A percentile compares a stretch with the other conserved stretches of the same genome.
Evolutionary conservation across 1,284 basidiomycete genomes (phyloP).

Genomic region (Chiua sp.): DNA sequence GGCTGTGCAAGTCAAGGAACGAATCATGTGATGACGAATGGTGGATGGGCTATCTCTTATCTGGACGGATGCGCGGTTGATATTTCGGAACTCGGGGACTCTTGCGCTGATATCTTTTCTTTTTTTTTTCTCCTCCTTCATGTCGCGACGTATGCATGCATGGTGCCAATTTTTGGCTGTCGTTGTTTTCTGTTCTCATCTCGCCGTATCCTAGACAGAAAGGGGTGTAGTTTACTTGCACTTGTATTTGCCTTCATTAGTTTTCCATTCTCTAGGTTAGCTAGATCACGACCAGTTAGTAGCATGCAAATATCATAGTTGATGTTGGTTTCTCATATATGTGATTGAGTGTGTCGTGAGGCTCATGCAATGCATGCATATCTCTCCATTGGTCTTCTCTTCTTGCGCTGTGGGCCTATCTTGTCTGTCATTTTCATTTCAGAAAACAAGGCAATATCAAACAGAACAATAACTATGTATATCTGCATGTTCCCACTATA

Average conservation of each 20-base stretch:
- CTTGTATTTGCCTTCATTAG: too few species aligned
- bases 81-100: conserved; percentile 3
- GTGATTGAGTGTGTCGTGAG: too few species aligned
- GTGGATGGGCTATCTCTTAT: background rate
- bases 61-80: background rate
- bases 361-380: too few species aligned
- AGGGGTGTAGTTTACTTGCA: conserved; percentile 20
- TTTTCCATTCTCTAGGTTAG: too few species aligned
- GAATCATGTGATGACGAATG: conserved; percentile 41
- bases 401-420: too few species aligned
- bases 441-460: too few species aligned
- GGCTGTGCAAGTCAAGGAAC: conserved; percentile 67
- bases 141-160: background rate
- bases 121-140: background rate
- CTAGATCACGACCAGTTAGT: too few species aligned
- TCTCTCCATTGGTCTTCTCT: too few species aligned
- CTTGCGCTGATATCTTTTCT: too few species aligned
- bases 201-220: conserved; percentile 16
- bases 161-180: background rate
- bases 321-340: conserved; percentile 32
- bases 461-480: too few species aligned
- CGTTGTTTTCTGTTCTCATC: background rate
- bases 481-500: too few species aligned
- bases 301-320: conserved; percentile 3
- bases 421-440: too few species aligned